Base-by-base conservation (phyloP, 495 filamentous ascomycete genomes). In the Echria macrotheca region DNA sequence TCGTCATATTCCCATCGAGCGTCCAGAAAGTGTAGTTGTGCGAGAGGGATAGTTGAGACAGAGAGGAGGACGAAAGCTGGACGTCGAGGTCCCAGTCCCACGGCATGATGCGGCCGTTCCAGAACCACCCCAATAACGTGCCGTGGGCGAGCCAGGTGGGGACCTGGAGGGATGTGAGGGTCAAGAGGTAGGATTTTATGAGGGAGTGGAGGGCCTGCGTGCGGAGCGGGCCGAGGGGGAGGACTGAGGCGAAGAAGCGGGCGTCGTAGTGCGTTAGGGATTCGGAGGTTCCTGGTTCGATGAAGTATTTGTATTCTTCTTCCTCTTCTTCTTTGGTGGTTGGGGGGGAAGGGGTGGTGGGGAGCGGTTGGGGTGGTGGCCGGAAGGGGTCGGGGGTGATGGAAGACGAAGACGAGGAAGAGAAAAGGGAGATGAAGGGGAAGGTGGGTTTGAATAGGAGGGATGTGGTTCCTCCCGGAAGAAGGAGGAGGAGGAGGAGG, bases 21-120 rank as follows among this genome's bases (percentile, higher is more conserved):
- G 69, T 66, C 57, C 86, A 78, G 15, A 76, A 56, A 1, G 82
- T 87, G 47, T 75, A 72, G 61, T 91, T 91, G 63, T 77, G 78
- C 23, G 79, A 64, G 28, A 78, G 58, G 12, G 74, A 85, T 31
- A 94, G 70, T 51, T 77, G 77, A 9, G 64, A 56, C 24, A 90
- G 67, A 1, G 86, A 89, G 11, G 71, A 65, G 9, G 70, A 73
- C 22, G 77, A 79, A 18, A 94, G 81, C 65, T 94, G 88, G 3
- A 83, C 85, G 60, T 94, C 88, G n/a, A 94, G 71, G 64, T 94
- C 87, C 76, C 80, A 87, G 62, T 94, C 88, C 87, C 88, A 94
- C 8, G 88, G 87, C 57, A 91, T 79, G 58, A 89, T 77, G 69
- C 80, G 78, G 14, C 82, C 85, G 58, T 89, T 91, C 89, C 89